These are phyloP conservation scores for Gossypium mustelinum DNA, from an alignment of 345 rosid genomes.

Conservation along the genomic window DNA sequence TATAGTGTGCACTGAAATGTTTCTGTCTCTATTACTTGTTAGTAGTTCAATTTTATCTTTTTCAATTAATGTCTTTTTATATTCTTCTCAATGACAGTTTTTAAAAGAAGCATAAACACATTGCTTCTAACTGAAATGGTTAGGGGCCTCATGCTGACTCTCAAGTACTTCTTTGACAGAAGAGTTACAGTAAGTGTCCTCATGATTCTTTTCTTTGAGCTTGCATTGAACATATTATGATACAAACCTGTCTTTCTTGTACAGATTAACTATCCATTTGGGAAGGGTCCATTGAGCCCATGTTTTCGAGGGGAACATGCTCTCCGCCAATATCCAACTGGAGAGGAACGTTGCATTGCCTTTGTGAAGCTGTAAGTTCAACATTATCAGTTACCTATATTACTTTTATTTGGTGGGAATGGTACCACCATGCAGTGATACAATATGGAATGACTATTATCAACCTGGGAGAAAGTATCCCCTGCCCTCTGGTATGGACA, in stretches of 20 bases:
- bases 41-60: not conserved
- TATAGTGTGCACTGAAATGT: not conserved
- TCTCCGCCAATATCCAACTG: constrained; percentile 81
- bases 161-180: constrained; percentile 85
- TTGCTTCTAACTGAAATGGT: constrained; percentile 93
- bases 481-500: not conserved
- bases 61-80: constrained; percentile 12
- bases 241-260: constrained; percentile 16
- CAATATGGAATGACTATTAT: not conserved
- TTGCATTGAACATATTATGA: constrained; percentile 9
- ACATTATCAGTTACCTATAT: not conserved
- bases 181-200: constrained; percentile 79
- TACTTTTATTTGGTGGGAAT: not conserved
- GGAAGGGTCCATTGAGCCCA: constrained; percentile 97
- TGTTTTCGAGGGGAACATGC: constrained; percentile 98
- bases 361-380: constrained; percentile 88
- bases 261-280: constrained; percentile 97
- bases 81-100: constrained; percentile 44
- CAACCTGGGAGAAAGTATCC: not conserved
- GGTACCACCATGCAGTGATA: not conserved
- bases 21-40: constrained; percentile 1
- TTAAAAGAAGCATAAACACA: constrained; percentile 88
- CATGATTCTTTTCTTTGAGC: not conserved
- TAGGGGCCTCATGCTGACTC: constrained; percentile 73
- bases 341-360: constrained; percentile 98